Evolutionary conservation across 768 basidiomycete genomes (phyloP).

Genomic region (Sistotremastrum niveocremeum): DNA sequence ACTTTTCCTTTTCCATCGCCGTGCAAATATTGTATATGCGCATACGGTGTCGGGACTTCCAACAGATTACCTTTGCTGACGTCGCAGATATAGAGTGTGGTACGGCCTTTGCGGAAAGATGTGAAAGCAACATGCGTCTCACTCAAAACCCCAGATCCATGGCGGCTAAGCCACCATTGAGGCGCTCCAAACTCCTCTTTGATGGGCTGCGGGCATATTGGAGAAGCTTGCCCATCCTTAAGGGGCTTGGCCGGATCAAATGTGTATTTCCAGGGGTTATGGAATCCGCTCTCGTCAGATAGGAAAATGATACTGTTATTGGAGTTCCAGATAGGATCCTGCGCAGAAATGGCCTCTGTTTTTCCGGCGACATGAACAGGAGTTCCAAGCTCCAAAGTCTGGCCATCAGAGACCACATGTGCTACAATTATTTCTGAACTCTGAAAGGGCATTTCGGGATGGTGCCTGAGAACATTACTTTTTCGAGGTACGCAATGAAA

Average conservation of each 20-base stretch:
- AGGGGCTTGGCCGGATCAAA: constrained; percentile 5
- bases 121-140: background rate
- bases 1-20: constrained; percentile 3
- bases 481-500: background rate
- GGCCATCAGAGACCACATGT: constrained; percentile 2
- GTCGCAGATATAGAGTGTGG: background rate
- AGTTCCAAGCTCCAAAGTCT: constrained; percentile 1
- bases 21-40: constrained; percentile 5
- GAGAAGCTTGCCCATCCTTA: background rate
- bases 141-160: constrained; percentile 2
- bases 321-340: constrained; percentile 17
- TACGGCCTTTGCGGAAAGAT: constrained; percentile 1
- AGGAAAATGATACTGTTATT: constrained; percentile 17
- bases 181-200: constrained; percentile 13
- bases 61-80: background rate
- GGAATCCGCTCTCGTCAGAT: constrained; percentile 17
- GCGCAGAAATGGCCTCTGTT: constrained; percentile 6
- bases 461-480: background rate
- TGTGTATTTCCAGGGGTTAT: constrained; percentile 15
- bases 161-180: constrained; percentile 10
- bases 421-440: constrained; percentile 13
- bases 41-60: constrained; percentile 2
- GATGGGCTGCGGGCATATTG: constrained; percentile 7
- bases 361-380: constrained; percentile 10
- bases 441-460: constrained; percentile 25